phyloP scores from a whole-genome alignment of 441 rosid genomes.

The Rhodomyrtus psidioides region DNA sequence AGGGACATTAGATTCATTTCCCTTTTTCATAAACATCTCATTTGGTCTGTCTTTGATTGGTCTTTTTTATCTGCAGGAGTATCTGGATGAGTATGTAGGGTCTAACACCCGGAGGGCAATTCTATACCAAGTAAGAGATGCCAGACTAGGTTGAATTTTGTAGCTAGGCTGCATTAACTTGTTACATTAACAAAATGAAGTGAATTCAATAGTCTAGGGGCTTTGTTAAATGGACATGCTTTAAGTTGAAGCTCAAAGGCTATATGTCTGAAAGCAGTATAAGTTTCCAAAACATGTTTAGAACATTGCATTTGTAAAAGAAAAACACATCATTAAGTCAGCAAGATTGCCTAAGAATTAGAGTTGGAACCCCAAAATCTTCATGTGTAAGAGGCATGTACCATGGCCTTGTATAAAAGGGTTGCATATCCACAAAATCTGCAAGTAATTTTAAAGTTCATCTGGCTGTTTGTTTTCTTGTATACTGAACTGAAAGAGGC shows the following conservation, averaged over 20 bases:
- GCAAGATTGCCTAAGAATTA: neutral
- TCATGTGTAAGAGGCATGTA: neutral
- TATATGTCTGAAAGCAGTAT: neutral
- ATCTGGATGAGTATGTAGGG: slow-evolving; percentile 71
- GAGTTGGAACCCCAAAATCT: neutral
- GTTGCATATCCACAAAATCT: neutral
- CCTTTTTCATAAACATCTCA: neutral
- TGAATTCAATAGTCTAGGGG: neutral
- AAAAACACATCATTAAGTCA: neutral
- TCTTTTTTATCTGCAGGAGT: slow-evolving; percentile 54
- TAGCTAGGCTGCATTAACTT: neutral
- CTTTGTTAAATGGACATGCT: neutral
- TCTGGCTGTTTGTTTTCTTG: neutral
- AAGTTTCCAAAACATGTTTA: neutral
- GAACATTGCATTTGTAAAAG: neutral
- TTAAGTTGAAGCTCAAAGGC: neutral
- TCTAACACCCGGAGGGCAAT: slow-evolving; percentile 51
- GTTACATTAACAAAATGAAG: neutral
- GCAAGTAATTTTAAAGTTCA: neutral
- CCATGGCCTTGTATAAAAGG: neutral
- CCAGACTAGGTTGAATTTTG: neutral
- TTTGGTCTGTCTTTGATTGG: neutral
- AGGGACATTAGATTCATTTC: neutral
- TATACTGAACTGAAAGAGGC: neutral
- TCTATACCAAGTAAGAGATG: slow-evolving; percentile 57